phyloP scores from a whole-genome alignment of 2,329 filamentous ascomycete genomes.

The Cyclaneusma minus region DNA sequence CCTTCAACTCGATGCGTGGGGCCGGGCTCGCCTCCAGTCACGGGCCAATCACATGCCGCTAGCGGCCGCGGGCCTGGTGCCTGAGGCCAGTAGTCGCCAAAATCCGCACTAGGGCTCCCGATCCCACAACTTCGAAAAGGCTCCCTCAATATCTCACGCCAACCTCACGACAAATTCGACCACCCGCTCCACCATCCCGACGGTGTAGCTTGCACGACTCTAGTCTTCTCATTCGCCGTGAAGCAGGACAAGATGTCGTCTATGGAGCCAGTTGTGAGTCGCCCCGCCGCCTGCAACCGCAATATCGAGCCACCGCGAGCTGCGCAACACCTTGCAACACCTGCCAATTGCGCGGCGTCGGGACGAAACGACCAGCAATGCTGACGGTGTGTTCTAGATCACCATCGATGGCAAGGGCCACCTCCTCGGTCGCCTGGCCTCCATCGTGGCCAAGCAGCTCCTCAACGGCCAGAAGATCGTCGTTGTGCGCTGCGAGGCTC shows the following conservation, averaged over 20 bases:
- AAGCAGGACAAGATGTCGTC: conserved; percentile 42
- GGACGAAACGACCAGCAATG: conserved; percentile 4
- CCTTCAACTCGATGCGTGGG: too few relatives aligned
- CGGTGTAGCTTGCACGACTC: conserved; percentile 20
- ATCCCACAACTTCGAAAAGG: too few relatives aligned
- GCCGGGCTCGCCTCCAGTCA: too few relatives aligned
- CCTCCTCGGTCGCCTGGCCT: conserved; percentile 96
- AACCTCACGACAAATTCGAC: conserved; percentile 15
- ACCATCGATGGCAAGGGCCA: conserved; percentile 99
- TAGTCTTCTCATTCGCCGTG: conserved; percentile 19
- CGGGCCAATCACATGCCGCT: too few relatives aligned
- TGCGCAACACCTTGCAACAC: conserved; percentile 4
- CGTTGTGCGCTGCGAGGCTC: conserved; percentile 92
- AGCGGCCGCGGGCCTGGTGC: too few relatives aligned
- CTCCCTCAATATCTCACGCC: background rate
- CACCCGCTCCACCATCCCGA: conserved; percentile 18
- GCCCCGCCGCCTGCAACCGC: conserved; percentile 7
- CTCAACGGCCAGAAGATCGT: conserved; percentile 99
- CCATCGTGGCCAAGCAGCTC: conserved; percentile 97
- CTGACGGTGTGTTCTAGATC: conserved; percentile 39
- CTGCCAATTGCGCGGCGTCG: background rate
- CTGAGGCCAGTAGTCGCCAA: too few relatives aligned
- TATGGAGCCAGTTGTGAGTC: conserved; percentile 58
- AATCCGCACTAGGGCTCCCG: too few relatives aligned
- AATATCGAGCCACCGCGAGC: background rate